A percentile compares a stretch with the other conserved stretches of the same genome.
Conservation (phyloP, 495 filamentous ascomycete species). For the Darksidea phi region DNA sequence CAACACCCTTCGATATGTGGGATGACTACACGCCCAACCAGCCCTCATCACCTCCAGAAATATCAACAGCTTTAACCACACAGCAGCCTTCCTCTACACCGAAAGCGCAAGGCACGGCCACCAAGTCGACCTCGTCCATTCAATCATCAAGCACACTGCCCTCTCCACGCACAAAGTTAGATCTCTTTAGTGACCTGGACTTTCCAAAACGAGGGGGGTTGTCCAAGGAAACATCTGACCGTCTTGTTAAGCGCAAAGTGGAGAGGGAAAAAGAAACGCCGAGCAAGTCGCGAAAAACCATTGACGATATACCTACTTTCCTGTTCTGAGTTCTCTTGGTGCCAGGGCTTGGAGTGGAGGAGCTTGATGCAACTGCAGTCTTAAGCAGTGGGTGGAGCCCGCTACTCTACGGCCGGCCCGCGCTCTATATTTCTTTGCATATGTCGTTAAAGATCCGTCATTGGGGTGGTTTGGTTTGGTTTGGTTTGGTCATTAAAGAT, state of each 20-base stretch:
- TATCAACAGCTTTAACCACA: background rate
- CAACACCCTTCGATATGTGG: constrained; percentile 7
- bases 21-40: constrained; percentile 1
- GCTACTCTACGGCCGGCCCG: too few species aligned
- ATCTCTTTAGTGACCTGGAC: constrained; percentile 6
- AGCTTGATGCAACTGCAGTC: too few species aligned
- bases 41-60: background rate
- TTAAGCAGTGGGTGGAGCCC: too few species aligned
- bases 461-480: too few species aligned
- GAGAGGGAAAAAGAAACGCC: constrained; percentile 33
- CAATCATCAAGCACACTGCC: background rate
- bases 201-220: background rate
- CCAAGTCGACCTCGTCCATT: too few species aligned
- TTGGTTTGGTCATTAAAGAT: constrained; percentile 4
- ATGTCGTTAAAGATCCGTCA: too few species aligned
- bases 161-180: background rate
- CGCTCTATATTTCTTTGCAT: background rate
- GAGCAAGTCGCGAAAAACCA: constrained; percentile 30
- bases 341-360: too few species aligned
- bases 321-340: too few species aligned
- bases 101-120: too few species aligned
- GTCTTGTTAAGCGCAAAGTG: constrained; percentile 36
- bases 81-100: too few species aligned
- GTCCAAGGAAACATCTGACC: constrained; percentile 13
- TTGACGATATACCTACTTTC: constrained; percentile 42